phyloP scores from a whole-genome alignment of 805 yeast species.

The Lachancea quebecensis region DNA sequence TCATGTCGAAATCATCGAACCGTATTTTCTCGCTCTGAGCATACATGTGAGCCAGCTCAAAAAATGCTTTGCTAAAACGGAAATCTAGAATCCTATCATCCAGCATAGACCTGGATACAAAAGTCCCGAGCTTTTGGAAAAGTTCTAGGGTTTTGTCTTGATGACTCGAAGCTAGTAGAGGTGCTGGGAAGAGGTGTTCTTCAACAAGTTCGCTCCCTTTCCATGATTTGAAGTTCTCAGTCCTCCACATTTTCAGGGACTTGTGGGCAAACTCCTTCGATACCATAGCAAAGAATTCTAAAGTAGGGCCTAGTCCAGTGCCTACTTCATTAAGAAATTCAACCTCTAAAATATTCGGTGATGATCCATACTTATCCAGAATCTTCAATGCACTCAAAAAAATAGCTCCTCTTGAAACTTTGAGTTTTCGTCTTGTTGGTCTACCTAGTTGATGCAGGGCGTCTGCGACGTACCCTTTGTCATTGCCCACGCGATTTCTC shows the following conservation, averaged over 20 bases:
- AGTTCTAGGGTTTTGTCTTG: constrained; percentile 41
- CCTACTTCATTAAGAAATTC: constrained; percentile 89
- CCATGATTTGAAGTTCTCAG: constrained; percentile 27
- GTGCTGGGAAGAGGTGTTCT: constrained; percentile 70
- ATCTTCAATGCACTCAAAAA: constrained; percentile 76
- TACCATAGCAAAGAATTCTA: constrained; percentile 81
- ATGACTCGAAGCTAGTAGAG: constrained; percentile 35
- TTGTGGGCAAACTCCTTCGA: constrained; percentile 65
- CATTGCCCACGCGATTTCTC: constrained; percentile 46
- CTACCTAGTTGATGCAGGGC: constrained; percentile 53
- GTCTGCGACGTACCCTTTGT: constrained; percentile 26
- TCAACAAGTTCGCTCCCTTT: constrained; percentile 31
- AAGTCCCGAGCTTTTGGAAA: constrained; percentile 68
- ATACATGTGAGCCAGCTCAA: constrained; percentile 44
- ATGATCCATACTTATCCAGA: constrained; percentile 63
- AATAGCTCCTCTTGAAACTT: constrained; percentile 63
- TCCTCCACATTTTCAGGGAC: constrained; percentile 65
- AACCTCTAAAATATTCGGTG: constrained; percentile 78
- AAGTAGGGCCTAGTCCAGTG: constrained; percentile 94
- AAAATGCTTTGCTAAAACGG: constrained; percentile 63
- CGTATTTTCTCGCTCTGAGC: constrained; percentile 7
- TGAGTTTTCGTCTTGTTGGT: constrained; percentile 68
- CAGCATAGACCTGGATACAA: constrained; percentile 77
- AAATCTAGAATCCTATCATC: constrained; percentile 88
- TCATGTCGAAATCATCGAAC: constrained; percentile 7